Evolutionary conservation across 495 filamentous ascomycete genomes (phyloP).

Genomic region (Aspergillus carlsbadensis): DNA sequence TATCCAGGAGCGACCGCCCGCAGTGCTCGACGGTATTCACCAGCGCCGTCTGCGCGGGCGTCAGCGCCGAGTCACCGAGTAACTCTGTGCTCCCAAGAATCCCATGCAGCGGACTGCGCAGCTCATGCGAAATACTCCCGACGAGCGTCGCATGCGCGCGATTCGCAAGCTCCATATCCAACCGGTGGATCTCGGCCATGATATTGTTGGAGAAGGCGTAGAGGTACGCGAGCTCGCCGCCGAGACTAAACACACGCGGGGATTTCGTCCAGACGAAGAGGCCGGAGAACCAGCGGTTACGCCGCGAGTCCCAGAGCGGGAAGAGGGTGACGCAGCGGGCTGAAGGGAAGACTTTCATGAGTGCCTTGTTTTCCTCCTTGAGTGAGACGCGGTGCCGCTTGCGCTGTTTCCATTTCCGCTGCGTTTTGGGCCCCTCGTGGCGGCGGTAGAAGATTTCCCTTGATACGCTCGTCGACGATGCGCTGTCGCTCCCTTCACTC

Average conservation of each 20-base stretch:
- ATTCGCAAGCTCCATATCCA: conserved; percentile 41
- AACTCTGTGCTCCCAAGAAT: conserved; percentile 16
- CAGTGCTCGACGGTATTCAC: conserved; percentile 13
- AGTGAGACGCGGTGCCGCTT: conserved; percentile 16
- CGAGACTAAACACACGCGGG: conserved; percentile 32
- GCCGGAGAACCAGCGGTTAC: conserved; percentile 59
- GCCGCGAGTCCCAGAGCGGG: conserved; percentile 58
- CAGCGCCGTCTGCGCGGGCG: not conserved
- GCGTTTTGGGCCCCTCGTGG: not conserved
- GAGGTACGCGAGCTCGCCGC: conserved; percentile 43
- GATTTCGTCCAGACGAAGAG: conserved; percentile 49
- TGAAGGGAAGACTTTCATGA: conserved; percentile 6
- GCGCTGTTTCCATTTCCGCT: conserved; percentile 39
- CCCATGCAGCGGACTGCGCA: conserved; percentile 14
- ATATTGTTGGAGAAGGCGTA: conserved; percentile 55
- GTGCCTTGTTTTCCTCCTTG: conserved; percentile 2
- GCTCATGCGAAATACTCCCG: conserved; percentile 40
- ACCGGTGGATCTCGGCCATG: conserved; percentile 56
- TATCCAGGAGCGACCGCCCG: conserved; percentile 4
- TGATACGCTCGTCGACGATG: not conserved
- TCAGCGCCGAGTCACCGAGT: conserved; percentile 9
- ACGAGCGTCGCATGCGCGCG: conserved; percentile 60
- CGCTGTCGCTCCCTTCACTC: conserved; percentile 13
- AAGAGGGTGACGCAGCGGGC: conserved; percentile 14
- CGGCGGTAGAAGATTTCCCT: conserved; percentile 8